Evolutionary conservation across 225 moss, liverwort and hornwort species (phyloP).

Genomic region (Antitrichia curtipendula): DNA sequence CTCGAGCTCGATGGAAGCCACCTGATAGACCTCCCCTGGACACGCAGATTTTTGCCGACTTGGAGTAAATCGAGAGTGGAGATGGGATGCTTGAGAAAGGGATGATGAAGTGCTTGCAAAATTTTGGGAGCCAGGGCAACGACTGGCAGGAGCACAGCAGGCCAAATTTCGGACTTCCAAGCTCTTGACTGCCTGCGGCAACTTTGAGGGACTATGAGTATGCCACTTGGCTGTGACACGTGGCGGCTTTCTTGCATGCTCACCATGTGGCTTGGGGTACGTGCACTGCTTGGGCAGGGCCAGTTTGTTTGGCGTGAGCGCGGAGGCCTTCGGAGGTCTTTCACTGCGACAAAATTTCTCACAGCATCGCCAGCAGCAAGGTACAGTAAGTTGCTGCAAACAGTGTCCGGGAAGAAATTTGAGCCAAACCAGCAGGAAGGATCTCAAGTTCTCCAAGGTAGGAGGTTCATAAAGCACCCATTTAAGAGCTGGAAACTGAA

Average conservation of each 20-base stretch:
- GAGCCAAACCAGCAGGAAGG: background rate
- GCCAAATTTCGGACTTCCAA: background rate
- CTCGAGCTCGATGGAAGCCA: background rate
- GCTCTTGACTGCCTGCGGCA: background rate
- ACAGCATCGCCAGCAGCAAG: background rate
- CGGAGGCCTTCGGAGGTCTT: background rate
- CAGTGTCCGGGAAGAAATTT: background rate
- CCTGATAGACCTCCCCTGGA: background rate
- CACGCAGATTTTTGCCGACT: background rate
- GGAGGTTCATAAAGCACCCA: accelerated
- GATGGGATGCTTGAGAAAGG: background rate
- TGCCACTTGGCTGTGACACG: background rate
- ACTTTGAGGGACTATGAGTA: background rate
- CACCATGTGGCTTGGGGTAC: background rate
- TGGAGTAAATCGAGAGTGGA: background rate
- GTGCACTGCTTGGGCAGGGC: background rate
- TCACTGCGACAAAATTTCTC: background rate
- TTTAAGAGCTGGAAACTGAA: no score
- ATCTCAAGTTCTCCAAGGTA: background rate
- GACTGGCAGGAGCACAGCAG: background rate
- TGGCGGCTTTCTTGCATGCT: background rate
- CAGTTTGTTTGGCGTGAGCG: background rate
- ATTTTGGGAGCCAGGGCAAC: background rate
- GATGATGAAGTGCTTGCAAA: background rate
- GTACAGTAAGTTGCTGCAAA: background rate